Evolutionary conservation across 2,329 filamentous ascomycete genomes (phyloP).

Genomic region (Cadophora gregata): DNA sequence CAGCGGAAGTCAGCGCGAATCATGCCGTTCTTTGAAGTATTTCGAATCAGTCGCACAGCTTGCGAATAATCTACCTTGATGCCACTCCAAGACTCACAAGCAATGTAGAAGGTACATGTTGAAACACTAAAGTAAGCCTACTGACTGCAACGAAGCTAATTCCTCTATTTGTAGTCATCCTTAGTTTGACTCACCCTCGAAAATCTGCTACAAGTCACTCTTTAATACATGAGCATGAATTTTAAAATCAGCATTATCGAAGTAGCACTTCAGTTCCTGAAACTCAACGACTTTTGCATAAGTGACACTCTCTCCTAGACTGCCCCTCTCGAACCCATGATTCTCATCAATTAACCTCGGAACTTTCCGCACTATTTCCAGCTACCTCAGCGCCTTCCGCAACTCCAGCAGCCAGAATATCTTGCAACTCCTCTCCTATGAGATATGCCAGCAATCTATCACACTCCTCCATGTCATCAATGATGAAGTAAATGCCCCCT

Average conservation of each 20-base stretch:
- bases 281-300: not conserved
- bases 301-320: not conserved
- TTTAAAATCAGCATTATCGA: not conserved
- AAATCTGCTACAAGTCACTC: not conserved
- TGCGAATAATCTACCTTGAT: not conserved
- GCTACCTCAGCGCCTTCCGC: not conserved
- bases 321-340: not conserved
- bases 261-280: not conserved
- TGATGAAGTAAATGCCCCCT: not conserved
- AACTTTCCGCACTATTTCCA: not conserved
- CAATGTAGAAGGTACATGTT: not conserved
- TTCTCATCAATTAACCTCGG: not conserved
- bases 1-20: not conserved
- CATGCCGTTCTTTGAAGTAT: not conserved
- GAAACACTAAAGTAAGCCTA: too few relatives aligned
- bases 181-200: too few relatives aligned
- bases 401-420: not conserved
- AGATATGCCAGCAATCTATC: not conserved
- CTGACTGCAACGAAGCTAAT: too few relatives aligned
- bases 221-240: not conserved
- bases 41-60: not conserved
- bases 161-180: too few relatives aligned
- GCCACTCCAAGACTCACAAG: not conserved
- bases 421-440: not conserved
- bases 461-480: conserved; percentile 10